phyloP scores from a whole-genome alignment of 2,329 filamentous ascomycete species.

The Coniochaeta pulveracea region DNA sequence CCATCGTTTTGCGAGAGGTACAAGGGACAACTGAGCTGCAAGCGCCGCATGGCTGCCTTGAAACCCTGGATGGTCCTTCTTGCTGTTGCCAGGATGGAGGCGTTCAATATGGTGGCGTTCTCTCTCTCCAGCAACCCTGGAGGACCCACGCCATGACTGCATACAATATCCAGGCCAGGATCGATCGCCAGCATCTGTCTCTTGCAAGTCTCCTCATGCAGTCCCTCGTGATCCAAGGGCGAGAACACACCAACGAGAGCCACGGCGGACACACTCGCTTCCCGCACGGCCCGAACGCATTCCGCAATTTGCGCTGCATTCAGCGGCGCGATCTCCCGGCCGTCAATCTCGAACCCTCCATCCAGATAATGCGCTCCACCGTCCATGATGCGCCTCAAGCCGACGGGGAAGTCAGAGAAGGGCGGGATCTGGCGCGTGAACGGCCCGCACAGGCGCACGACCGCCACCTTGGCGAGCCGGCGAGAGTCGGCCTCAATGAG shows the following conservation, averaged over 20 bases:
- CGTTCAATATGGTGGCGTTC: conserved; percentile 44
- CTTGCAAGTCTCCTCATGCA: conserved; percentile 27
- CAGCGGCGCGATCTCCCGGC: conserved; percentile 27
- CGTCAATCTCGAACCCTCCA: conserved; percentile 36
- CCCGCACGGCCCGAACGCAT: conserved; percentile 19
- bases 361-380: conserved; percentile 29
- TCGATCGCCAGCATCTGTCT: conserved; percentile 6
- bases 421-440: conserved; percentile 31
- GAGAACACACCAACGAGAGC: conserved; percentile 34
- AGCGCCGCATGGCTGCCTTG: conserved; percentile 28
- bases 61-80: conserved; percentile 34
- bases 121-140: conserved; percentile 34
- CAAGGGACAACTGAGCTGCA: conserved; percentile 28
- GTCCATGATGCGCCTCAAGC: conserved; percentile 26
- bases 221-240: conserved; percentile 27
- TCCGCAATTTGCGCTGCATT: conserved; percentile 24
- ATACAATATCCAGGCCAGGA: conserved; percentile 26
- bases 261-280: conserved; percentile 23
- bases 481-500: conserved; percentile 31
- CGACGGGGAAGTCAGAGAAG: conserved; percentile 32
- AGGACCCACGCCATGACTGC: conserved; percentile 29
- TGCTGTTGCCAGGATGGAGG: conserved; percentile 35
- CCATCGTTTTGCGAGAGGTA: conserved; percentile 44
- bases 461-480: conserved; percentile 30
- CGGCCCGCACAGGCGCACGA: conserved; percentile 32